Base-by-base conservation (phyloP, 805 yeast genomes). In the Myxozyma nipponensis region DNA sequence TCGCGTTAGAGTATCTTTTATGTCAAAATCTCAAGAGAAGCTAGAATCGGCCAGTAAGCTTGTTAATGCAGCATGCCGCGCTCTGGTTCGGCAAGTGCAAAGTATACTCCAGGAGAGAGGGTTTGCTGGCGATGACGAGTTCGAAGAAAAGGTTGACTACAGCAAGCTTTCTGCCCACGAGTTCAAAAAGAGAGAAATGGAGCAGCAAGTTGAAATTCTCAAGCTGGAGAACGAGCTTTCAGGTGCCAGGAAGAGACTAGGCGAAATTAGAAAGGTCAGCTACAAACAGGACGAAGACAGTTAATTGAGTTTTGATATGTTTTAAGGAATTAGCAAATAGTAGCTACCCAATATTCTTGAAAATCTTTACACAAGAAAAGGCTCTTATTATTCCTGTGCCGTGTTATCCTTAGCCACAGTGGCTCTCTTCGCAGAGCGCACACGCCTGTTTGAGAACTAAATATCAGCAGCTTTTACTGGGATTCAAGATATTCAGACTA, bases 161-260 rank as follows among this genome's bases (percentile, higher is more conserved):
- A 73, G 85, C 21, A 77, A 76, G 61, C 68, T 86, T 49, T 74
- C 86, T 6, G 77, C 85, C 26, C 86, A 85, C 64, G 95, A 87
- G 66, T 87, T 86, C 61, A 85, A 84, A 67, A 84, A 95, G 0
- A 77, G 79, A 21, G 93, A 89, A 61, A 86, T 88, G 95, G 95
- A 87, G 64, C 95, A 87, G 67, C 96, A 88, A 66, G 95, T 88
- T 4, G 90, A 86, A 64, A 88, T 89, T 44, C 73, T 88, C 67
- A 86, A 85, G 66, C 72, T 88, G 49, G 96, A 88, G 62, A 85
- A 85, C 60, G 77, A 84, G 41, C 72, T 89, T 59, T 70, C 70
- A 42, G 67, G 77, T 19, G 93, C 96, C 0, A 75, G 95, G 65
- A 86, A 85, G 69, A 78, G 85, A 61, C 72, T 88, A 54, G 93